Evolutionary conservation across 192 early-diverging fungal species (phyloP).

Genomic region (Tieghemiomyces parasiticus): DNA sequence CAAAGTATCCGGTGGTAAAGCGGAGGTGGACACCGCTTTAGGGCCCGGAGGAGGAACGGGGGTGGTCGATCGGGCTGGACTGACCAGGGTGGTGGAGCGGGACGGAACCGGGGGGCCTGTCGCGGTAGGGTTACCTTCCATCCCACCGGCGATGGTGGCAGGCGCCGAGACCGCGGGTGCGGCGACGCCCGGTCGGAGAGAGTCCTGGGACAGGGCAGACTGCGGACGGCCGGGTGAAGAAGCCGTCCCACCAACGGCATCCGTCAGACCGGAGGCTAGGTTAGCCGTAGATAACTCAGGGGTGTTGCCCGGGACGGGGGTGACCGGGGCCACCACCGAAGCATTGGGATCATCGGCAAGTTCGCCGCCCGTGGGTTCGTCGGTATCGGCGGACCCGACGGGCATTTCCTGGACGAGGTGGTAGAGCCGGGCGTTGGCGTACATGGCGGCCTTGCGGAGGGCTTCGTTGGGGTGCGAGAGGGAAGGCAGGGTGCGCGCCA

Average conservation of each 20-base stretch:
- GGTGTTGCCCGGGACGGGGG: neutral
- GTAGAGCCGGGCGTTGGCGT: constrained; percentile 68
- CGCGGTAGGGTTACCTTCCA: no score
- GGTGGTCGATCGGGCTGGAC: neutral
- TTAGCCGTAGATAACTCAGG: neutral
- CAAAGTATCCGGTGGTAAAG: no score
- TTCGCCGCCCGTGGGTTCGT: neutral
- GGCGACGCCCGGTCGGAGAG: no score
- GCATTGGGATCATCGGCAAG: no score
- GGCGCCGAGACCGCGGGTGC: no score
- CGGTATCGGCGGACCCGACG: neutral
- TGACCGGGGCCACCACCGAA: no score
- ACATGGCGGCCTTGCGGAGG: constrained; percentile 59
- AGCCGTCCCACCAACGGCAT: neutral
- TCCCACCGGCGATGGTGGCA: no score
- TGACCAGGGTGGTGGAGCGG: neutral
- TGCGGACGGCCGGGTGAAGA: neutral
- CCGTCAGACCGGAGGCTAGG: neutral
- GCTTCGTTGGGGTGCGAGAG: constrained; percentile 56
- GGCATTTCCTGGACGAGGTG: constrained; percentile 55
- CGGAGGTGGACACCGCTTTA: neutral
- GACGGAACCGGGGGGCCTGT: no score
- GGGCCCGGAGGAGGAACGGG: no score
- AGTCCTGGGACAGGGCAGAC: neutral
- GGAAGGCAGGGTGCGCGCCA: constrained; percentile 72